Conservation (phyloP, 768 basidiomycete species). For the Boletus speciosus region DNA sequence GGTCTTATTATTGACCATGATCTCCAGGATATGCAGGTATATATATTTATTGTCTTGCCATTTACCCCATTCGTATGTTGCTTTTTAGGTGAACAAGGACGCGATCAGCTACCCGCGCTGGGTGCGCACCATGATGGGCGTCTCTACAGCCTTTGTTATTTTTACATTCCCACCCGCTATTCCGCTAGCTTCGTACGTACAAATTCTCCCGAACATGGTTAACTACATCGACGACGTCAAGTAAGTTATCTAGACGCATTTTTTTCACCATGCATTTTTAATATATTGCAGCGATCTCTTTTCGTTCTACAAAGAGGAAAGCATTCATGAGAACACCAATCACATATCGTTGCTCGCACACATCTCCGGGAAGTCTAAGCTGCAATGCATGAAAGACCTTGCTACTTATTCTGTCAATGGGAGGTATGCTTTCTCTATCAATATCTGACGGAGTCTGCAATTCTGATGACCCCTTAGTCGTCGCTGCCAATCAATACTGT, state of each 20-base stretch:
- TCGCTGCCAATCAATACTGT: not conserved
- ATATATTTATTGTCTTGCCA: no score
- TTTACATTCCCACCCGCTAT: slow-evolving; percentile 7
- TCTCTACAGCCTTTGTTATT: slow-evolving; percentile 1
- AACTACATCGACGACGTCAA: slow-evolving; percentile 6
- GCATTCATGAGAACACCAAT: not conserved
- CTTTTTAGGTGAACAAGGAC: not conserved
- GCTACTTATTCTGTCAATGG: not conserved
- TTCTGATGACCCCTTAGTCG: not conserved
- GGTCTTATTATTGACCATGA: slow-evolving; percentile 3
- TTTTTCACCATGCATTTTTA: not conserved
- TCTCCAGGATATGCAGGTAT: not conserved
- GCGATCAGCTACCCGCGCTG: slow-evolving; percentile 4
- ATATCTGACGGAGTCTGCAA: not conserved
- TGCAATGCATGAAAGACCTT: slow-evolving; percentile 7
- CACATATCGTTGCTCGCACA: slow-evolving; percentile 1
- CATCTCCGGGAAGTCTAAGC: not conserved
- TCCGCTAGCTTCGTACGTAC: not conserved
- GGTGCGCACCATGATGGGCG: slow-evolving; percentile 4
- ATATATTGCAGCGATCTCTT: not conserved
- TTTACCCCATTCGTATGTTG: not conserved
- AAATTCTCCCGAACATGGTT: slow-evolving; percentile 7
- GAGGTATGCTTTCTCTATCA: not conserved
- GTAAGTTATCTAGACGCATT: not conserved
- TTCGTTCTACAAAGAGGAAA: slow-evolving; percentile 6